phyloP scores from a whole-genome alignment of 306 rosid species.

The Fagus sylvatica region DNA sequence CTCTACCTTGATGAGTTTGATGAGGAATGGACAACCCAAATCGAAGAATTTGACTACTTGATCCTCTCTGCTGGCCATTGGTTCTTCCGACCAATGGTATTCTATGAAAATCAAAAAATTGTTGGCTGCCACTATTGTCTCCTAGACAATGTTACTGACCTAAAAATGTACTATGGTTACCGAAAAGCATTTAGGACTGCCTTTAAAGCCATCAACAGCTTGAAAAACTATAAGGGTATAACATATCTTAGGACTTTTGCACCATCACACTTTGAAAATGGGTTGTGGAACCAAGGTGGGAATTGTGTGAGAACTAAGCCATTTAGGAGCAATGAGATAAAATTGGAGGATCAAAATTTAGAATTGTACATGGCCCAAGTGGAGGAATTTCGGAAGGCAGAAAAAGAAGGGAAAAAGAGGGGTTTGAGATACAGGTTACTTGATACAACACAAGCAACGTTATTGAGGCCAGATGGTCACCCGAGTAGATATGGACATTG shows the following conservation, averaged over 20 bases:
- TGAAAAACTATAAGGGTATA: conserved; percentile 58
- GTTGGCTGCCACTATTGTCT: conserved; percentile 77
- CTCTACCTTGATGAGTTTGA: conserved; percentile 81
- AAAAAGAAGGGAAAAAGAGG: conserved; percentile 52
- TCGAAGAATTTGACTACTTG: conserved; percentile 56
- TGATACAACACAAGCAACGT: conserved; percentile 63
- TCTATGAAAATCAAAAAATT: conserved; percentile 45
- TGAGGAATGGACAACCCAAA: conserved; percentile 59
- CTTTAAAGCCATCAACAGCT: conserved; percentile 56
- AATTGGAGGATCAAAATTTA: conserved; percentile 51
- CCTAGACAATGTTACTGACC: conserved; percentile 51
- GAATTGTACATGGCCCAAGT: conserved; percentile 79
- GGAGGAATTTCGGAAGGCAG: conserved; percentile 70
- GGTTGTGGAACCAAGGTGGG: conserved; percentile 81
- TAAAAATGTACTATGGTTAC: conserved; percentile 69
- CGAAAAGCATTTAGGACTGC: conserved; percentile 67
- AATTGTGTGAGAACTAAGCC: conserved; percentile 71
- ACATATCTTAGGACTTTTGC: conserved; percentile 68
- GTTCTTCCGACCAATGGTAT: conserved; percentile 62
- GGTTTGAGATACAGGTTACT: conserved; percentile 61
- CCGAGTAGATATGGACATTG: conserved; percentile 85
- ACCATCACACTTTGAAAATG: conserved; percentile 85
- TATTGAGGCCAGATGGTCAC: conserved; percentile 91
- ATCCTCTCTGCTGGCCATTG: conserved; percentile 82
- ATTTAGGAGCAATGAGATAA: conserved; percentile 63